Conservation (phyloP, 129 eudicot species). For the Cynara cardunculus region DNA sequence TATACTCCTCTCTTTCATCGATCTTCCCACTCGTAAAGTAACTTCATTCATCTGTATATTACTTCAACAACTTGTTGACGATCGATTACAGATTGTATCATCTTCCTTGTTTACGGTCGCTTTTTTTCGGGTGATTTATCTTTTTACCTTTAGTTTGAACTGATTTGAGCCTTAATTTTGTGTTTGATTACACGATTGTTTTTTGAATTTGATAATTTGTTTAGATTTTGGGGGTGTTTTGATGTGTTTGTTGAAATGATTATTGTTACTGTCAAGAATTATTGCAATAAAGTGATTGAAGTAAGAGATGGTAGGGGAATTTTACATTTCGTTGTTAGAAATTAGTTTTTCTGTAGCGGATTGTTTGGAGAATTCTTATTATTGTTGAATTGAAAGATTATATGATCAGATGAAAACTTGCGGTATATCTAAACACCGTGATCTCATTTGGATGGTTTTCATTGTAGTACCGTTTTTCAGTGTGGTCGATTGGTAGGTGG, state of each 20-base stretch:
- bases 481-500: neutral
- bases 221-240: neutral
- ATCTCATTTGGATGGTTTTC: neutral
- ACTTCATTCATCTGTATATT: slow-evolving; percentile 2
- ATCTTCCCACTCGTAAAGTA: slow-evolving; percentile 2
- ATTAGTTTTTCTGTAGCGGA: neutral
- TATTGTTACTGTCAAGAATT: neutral
- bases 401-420: neutral
- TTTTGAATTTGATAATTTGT: neutral
- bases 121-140: neutral
- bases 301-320: neutral
- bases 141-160: neutral
- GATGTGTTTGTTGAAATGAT: neutral
- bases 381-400: neutral
- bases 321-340: neutral
- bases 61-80: neutral
- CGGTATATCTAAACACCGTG: neutral
- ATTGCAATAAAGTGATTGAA: neutral
- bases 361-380: neutral
- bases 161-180: neutral
- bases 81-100: neutral
- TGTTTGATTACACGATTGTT: neutral
- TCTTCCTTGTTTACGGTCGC: neutral
- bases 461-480: neutral
- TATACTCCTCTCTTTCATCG: slow-evolving; percentile 16